Percentiles rank a stretch among this genome's conserved stretches.
Conservation (phyloP, 1,284 basidiomycete species). For the Neotropicomus parvogracilis region DNA sequence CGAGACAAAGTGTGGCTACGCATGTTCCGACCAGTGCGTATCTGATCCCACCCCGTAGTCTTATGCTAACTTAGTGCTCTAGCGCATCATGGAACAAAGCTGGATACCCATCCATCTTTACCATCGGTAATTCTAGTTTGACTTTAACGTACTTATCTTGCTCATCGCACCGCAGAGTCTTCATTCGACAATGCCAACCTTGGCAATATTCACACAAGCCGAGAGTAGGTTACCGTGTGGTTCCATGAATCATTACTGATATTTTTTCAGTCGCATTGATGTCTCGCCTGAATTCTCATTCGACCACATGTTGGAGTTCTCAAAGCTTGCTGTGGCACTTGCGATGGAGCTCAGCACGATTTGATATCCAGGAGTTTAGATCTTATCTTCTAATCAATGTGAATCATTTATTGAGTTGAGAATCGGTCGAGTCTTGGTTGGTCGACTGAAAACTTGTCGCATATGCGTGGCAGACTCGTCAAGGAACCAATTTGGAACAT, state of each 20-base stretch:
- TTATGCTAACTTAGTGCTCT: slow-evolving; percentile 27
- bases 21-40: slow-evolving; percentile 85
- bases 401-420: background rate
- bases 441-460: too few species aligned
- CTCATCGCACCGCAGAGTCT: slow-evolving; percentile 48
- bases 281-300: slow-evolving; percentile 86
- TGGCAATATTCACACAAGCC: slow-evolving; percentile 75
- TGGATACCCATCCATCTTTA: slow-evolving; percentile 81
- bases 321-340: slow-evolving; percentile 84
- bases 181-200: slow-evolving; percentile 69
- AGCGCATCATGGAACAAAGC: slow-evolving; percentile 85
- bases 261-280: slow-evolving; percentile 65
- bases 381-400: background rate
- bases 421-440: background rate
- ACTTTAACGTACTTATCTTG: slow-evolving; percentile 11
- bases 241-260: slow-evolving; percentile 17
- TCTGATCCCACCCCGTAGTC: slow-evolving; percentile 19
- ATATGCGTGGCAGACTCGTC: too few species aligned
- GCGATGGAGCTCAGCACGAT: slow-evolving; percentile 73
- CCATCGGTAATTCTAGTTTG: slow-evolving; percentile 60
- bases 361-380: background rate
- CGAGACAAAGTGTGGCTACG: slow-evolving; percentile 88
- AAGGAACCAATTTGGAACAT: too few species aligned
- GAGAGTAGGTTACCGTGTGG: slow-evolving; percentile 56
- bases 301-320: slow-evolving; percentile 80